A percentile compares a stretch with the other conserved stretches of the same genome.
Evolutionary conservation across 1,139 yeast species (phyloP).

Genomic region (Candida gigantensis): DNA sequence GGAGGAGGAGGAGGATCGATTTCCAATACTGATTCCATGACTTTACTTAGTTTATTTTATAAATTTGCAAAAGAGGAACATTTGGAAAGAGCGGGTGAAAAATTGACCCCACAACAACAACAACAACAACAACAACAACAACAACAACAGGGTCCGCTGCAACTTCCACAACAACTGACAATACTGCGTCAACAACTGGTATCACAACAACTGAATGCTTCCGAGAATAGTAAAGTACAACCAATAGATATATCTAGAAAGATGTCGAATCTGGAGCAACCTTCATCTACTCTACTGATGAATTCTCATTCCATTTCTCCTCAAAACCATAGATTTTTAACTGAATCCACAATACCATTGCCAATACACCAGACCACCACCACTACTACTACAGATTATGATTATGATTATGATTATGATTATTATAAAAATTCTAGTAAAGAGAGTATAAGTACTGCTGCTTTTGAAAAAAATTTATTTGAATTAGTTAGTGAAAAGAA

Average conservation of each 20-base stretch:
- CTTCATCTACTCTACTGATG: constrained; percentile 5
- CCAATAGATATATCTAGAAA: constrained; percentile 18
- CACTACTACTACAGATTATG: constrained; percentile 5
- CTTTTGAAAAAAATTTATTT: constrained; percentile 25
- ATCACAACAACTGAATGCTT: constrained; percentile 5
- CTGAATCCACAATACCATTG: neutral
- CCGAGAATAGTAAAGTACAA: constrained; percentile 11
- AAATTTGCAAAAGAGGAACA: constrained; percentile 46
- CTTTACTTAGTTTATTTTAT: constrained; percentile 40
- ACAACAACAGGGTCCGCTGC: neutral
- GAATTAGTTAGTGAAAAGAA: constrained; percentile 41
- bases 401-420: no score
- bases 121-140: neutral
- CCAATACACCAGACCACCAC: no score
- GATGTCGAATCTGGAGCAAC: constrained; percentile 4
- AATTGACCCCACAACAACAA: neutral
- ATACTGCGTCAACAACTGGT: neutral
- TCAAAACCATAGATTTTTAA: constrained; percentile 8
- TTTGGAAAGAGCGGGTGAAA: constrained; percentile 4
- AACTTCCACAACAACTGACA: constrained; percentile 4
- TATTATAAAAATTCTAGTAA: neutral
- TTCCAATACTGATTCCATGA: constrained; percentile 28
- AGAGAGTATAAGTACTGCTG: constrained; percentile 7
- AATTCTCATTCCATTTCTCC: constrained; percentile 20
- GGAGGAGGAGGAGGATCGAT: constrained; percentile 20